These are phyloP conservation scores for Claviceps maximensis DNA, from an alignment of 2,329 filamentous ascomycete genomes.

Conservation along the genomic window DNA sequence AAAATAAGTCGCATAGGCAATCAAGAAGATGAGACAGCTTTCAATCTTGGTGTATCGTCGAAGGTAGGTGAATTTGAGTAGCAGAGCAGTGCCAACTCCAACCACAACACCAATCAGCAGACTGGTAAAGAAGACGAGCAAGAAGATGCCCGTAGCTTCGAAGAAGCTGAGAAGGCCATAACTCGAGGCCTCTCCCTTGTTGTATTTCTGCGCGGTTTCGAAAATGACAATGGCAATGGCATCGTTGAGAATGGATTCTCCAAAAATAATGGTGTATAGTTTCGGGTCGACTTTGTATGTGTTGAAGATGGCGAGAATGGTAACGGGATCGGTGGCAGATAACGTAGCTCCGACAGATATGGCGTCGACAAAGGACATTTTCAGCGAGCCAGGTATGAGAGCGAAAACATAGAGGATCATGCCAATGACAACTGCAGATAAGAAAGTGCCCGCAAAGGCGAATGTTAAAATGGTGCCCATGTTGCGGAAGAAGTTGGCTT, in stretches of 20 bases:
- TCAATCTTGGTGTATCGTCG: conserved; percentile 91
- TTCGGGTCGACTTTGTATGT: conserved; percentile 98
- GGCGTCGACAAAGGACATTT: conserved; percentile 86
- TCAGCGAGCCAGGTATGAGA: conserved; percentile 67
- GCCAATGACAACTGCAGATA: conserved; percentile 90
- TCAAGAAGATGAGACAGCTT: conserved; percentile 84
- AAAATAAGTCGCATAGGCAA: conserved; percentile 94
- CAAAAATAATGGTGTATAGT: conserved; percentile 96
- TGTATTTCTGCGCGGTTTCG: conserved; percentile 91
- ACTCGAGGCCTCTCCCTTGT: conserved; percentile 55
- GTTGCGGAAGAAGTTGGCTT: conserved; percentile 98
- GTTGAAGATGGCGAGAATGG: conserved; percentile 97
- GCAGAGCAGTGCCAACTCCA: conserved; percentile 73
- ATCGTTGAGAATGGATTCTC: conserved; percentile 95
- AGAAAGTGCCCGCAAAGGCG: conserved; percentile 91
- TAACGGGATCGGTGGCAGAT: conserved; percentile 93
- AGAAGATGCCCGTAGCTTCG: conserved; percentile 85
- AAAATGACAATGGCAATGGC: conserved; percentile 98
- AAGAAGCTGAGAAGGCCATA: conserved; percentile 73
- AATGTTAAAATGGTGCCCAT: conserved; percentile 96
- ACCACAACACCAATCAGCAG: conserved; percentile 78
- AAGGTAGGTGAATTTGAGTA: conserved; percentile 90
- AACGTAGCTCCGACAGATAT: conserved; percentile 93
- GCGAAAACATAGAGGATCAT: conserved; percentile 83
- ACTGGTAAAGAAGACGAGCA: conserved; percentile 91